Evolutionary conservation across 192 early-diverging fungal species (phyloP).

Genomic region (Gaertneriomyces semiglobifer): DNA sequence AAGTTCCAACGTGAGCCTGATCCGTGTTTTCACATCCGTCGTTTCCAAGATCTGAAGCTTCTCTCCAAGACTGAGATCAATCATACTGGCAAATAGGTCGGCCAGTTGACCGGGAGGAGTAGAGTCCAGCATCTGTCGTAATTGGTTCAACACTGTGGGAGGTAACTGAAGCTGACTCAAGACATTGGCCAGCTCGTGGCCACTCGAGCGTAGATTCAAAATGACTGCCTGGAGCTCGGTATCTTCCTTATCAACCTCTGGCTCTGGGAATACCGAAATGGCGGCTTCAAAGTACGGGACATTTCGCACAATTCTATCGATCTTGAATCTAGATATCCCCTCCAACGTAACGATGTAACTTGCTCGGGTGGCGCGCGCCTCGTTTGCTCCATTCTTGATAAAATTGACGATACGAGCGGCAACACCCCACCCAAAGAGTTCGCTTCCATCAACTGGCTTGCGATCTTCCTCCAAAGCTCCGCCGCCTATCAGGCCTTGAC

Average conservation of each 20-base stretch:
- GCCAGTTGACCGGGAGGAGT: constrained; percentile 56
- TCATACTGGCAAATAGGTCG: constrained; percentile 67
- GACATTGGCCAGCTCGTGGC: constrained; percentile 49
- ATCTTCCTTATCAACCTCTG: constrained; percentile 45
- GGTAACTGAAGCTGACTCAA: constrained; percentile 63
- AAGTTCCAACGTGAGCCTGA: constrained; percentile 53
- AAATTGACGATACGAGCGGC: constrained; percentile 36
- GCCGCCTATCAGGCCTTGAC: background rate
- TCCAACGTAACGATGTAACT: constrained; percentile 63
- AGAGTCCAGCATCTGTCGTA: constrained; percentile 63
- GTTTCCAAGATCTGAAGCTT: constrained; percentile 64
- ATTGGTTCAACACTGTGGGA: constrained; percentile 54
- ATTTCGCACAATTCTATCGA: constrained; percentile 45
- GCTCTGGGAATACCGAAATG: constrained; percentile 47
- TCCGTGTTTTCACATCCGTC: constrained; percentile 52
- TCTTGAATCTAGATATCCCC: constrained; percentile 58
- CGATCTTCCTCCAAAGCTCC: constrained; percentile 3
- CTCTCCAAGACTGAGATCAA: constrained; percentile 69
- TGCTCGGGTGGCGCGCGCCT: constrained; percentile 13
- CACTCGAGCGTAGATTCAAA: constrained; percentile 51
- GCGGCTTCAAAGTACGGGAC: constrained; percentile 54
- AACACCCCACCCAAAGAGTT: constrained; percentile 56
- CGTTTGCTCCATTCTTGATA: constrained; percentile 24
- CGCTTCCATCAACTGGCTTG: constrained; percentile 48
- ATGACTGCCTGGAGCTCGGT: constrained; percentile 52